phyloP scores from a whole-genome alignment of 2,329 filamentous ascomycete genomes.

The Grosmannia huntii region DNA sequence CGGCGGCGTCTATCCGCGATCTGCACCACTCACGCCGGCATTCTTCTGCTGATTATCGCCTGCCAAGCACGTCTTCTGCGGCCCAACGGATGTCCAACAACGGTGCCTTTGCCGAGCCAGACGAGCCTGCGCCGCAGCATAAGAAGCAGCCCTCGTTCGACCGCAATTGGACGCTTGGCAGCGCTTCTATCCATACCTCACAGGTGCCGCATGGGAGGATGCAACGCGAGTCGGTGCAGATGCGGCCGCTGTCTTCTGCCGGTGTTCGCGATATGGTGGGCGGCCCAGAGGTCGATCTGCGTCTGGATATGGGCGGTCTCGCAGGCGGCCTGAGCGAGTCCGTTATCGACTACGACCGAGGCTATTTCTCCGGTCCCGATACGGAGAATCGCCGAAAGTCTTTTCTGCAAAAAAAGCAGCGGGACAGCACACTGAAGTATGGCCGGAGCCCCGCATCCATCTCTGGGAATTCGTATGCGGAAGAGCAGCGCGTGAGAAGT shows the following conservation, averaged over 20 bases:
- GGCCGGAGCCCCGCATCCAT: constrained; percentile 39
- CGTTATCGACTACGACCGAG: constrained; percentile 59
- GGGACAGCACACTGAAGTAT: constrained; percentile 39
- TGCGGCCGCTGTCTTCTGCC: constrained; percentile 39
- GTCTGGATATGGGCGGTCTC: constrained; percentile 8
- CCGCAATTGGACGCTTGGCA: constrained; percentile 54
- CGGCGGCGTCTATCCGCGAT: constrained; percentile 69
- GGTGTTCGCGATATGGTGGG: constrained; percentile 33
- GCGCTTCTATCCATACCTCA: constrained; percentile 26
- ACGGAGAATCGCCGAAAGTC: constrained; percentile 55
- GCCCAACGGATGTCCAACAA: constrained; percentile 30
- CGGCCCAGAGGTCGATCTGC: constrained; percentile 25
- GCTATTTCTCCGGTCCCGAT: constrained; percentile 89
- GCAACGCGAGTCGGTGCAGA: constrained; percentile 6
- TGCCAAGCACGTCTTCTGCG: constrained; percentile 22
- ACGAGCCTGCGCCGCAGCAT: constrained; percentile 11
- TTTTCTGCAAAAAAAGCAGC: constrained; percentile 74
- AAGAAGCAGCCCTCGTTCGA: constrained; percentile 60
- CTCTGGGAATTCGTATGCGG: constrained; percentile 40
- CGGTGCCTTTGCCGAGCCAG: constrained; percentile 28
- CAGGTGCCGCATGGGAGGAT: background rate
- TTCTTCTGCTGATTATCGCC: constrained; percentile 68
- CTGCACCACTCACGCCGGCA: constrained; percentile 76
- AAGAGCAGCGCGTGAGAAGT: constrained; percentile 57
- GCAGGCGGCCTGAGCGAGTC: constrained; percentile 28